These are phyloP conservation scores for Thermoascus crustaceus DNA, from an alignment of 2,329 filamentous ascomycete genomes.

Conservation along the genomic window DNA sequence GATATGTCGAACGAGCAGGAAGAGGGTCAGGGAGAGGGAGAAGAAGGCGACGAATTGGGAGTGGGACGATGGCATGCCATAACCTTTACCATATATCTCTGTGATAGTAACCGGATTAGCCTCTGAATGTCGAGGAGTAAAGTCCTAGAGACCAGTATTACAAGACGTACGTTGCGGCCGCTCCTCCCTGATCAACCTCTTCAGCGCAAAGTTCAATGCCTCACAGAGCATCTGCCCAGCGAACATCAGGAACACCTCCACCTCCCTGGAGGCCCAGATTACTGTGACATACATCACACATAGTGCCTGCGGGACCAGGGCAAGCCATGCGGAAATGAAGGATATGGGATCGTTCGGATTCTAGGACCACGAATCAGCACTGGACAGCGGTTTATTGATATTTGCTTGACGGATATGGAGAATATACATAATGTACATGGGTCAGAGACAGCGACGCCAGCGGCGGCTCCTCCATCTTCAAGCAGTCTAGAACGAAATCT, in stretches of 20 bases:
- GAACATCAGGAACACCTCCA: slow-evolving; percentile 84
- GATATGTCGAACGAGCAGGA: slow-evolving; percentile 72
- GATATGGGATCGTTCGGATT: slow-evolving; percentile 80
- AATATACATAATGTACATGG: slow-evolving; percentile 79
- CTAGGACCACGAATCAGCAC: slow-evolving; percentile 38
- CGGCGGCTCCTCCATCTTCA: slow-evolving; percentile 35
- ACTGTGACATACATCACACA: slow-evolving; percentile 85
- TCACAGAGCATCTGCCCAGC: slow-evolving; percentile 87
- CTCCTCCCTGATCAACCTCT: slow-evolving; percentile 87
- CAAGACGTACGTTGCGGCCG: slow-evolving; percentile 61
- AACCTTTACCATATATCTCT: slow-evolving; percentile 79
- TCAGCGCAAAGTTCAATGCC: slow-evolving; percentile 78
- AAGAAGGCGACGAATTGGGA: slow-evolving; percentile 94
- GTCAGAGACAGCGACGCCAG: slow-evolving; percentile 88
- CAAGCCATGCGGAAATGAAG: slow-evolving; percentile 84
- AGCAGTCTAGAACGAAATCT: not conserved
- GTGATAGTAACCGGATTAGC: slow-evolving; percentile 3
- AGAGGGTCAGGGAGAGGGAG: slow-evolving; percentile 72
- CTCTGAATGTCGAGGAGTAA: slow-evolving; percentile 2
- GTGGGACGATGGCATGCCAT: slow-evolving; percentile 95
- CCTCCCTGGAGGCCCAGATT: slow-evolving; percentile 83
- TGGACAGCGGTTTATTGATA: not conserved
- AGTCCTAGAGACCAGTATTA: not conserved
- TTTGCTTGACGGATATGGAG: not conserved
- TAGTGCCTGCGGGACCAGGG: slow-evolving; percentile 84